Percentiles rank a stretch among this genome's conserved stretches.
phyloP scores from a whole-genome alignment of 441 rosid genomes.

The Hura crepitans region DNA sequence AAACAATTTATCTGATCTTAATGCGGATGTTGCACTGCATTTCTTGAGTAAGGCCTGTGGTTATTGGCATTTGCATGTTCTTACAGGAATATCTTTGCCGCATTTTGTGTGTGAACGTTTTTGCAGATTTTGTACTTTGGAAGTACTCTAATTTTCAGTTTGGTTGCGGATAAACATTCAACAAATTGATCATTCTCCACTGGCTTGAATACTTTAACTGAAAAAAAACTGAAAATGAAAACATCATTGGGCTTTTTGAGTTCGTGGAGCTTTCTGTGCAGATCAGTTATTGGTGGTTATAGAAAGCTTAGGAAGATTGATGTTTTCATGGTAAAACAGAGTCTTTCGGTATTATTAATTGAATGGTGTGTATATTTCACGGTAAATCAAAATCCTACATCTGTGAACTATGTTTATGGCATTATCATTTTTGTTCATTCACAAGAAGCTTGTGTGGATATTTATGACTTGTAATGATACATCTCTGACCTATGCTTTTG shows the following conservation, averaged over 20 bases:
- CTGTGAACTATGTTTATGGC: background rate
- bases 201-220: background rate
- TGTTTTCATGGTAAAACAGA: background rate
- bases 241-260: background rate
- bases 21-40: background rate
- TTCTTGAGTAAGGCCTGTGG: background rate
- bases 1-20: background rate
- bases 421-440: background rate
- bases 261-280: background rate
- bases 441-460: background rate
- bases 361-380: background rate
- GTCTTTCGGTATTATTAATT: background rate
- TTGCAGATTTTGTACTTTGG: background rate
- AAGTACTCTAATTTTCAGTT: background rate
- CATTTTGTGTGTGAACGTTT: no score
- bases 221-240: background rate
- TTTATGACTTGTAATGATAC: background rate
- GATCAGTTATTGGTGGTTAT: background rate
- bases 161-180: background rate
- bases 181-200: background rate
- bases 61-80: background rate
- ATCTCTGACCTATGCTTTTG: background rate
- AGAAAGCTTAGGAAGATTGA: background rate
- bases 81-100: background rate
- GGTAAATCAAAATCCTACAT: background rate